Conservation (phyloP, 139 green algal species). For the Coelastrella sp. region DNA sequence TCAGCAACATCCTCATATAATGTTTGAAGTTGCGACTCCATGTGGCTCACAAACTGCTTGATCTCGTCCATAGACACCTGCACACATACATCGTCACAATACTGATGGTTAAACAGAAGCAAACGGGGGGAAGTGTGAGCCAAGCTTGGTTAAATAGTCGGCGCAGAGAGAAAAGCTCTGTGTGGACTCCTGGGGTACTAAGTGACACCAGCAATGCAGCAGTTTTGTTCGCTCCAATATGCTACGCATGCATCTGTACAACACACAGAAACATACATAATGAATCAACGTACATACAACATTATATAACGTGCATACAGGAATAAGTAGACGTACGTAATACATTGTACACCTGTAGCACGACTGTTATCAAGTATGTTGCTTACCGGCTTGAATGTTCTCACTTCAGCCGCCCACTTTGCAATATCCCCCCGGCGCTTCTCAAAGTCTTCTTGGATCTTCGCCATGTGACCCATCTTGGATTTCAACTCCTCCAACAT, state of each 20-base stretch:
- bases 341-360: not conserved
- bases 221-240: not conserved
- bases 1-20: not conserved
- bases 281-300: too few species aligned
- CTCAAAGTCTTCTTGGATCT: constrained; percentile 11
- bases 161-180: too few species aligned
- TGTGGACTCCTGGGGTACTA: too few species aligned
- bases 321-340: too few species aligned
- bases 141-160: too few species aligned
- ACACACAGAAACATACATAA: too few species aligned
- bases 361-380: not conserved
- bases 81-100: not conserved
- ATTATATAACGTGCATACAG: too few species aligned
- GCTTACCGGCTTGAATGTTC: constrained; percentile 12
- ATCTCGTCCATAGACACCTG: not conserved
- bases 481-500: not conserved
- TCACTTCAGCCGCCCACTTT: constrained; percentile 2
- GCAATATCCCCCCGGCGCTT: not conserved
- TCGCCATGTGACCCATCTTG: not conserved
- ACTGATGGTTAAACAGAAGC: too few species aligned
- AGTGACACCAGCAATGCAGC: not conserved
- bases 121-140: too few species aligned
- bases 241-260: too few species aligned
- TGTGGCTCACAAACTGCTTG: not conserved
- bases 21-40: not conserved